phyloP scores from a whole-genome alignment of 805 yeast species.

The Ogataea salicorniae region DNA sequence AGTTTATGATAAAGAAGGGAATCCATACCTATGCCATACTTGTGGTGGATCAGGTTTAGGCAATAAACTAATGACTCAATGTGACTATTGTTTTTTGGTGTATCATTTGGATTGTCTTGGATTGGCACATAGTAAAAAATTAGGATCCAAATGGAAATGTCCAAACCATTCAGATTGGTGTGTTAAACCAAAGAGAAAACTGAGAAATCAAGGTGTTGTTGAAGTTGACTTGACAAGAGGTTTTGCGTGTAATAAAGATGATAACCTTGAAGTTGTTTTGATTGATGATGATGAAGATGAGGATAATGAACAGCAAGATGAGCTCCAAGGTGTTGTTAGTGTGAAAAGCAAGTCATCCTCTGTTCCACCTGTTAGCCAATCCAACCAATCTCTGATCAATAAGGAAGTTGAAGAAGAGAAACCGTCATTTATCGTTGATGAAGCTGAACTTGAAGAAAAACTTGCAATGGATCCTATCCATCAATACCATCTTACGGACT shows the following conservation, averaged over 20 bases:
- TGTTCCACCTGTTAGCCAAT: no score
- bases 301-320: background rate
- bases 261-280: conserved; percentile 48
- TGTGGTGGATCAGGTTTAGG: conserved; percentile 69
- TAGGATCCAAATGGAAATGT: conserved; percentile 85
- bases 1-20: conserved; percentile 58
- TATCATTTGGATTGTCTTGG: conserved; percentile 96
- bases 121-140: conserved; percentile 60
- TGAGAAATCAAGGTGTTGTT: conserved; percentile 45
- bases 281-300: conserved; percentile 32
- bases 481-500: conserved; percentile 28
- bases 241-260: conserved; percentile 36
- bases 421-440: conserved; percentile 8
- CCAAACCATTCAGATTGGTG: conserved; percentile 72
- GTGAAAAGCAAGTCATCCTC: no score
- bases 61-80: conserved; percentile 54
- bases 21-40: conserved; percentile 64
- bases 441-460: conserved; percentile 19
- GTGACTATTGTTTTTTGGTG: conserved; percentile 76
- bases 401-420: conserved; percentile 29
- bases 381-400: background rate
- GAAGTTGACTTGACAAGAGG: conserved; percentile 55
- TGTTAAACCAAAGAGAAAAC: conserved; percentile 42
- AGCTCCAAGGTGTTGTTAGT: no score
- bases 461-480: conserved; percentile 34